phyloP scores from a whole-genome alignment of 1,139 yeast species.

The Suhomyces atakaporum region DNA sequence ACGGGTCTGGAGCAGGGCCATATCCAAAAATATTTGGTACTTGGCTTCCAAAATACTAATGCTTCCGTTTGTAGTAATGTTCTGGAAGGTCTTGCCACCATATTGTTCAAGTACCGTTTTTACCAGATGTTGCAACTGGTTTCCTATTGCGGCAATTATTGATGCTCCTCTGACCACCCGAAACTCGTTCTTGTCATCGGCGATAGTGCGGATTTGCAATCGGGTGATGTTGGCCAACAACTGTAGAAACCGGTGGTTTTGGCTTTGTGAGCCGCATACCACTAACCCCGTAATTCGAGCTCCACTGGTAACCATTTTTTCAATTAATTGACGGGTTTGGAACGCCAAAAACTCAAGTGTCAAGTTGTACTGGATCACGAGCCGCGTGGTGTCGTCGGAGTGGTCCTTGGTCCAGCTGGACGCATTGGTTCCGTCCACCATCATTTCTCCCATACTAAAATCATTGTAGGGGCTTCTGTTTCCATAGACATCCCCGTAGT shows the following conservation, averaged over 20 bases:
- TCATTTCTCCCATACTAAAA: conserved; percentile 48
- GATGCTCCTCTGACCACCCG: conserved; percentile 44
- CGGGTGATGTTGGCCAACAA: conserved; percentile 28
- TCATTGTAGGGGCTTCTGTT: conserved; percentile 58
- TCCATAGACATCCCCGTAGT: conserved; percentile 58
- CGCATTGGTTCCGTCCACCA: conserved; percentile 47
- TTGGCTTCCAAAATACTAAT: conserved; percentile 22
- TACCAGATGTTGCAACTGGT: conserved; percentile 2
- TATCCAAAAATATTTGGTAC: conserved; percentile 34
- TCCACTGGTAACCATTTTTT: conserved; percentile 21
- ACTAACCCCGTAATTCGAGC: conserved; percentile 31
- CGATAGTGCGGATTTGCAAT: conserved; percentile 22
- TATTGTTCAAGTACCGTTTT: no score
- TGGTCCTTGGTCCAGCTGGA: conserved; percentile 10
- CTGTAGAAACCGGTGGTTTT: conserved; percentile 43
- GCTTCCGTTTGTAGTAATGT: no score
- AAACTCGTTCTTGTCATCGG: conserved; percentile 21
- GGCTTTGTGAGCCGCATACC: conserved; percentile 55
- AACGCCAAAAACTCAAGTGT: conserved; percentile 52
- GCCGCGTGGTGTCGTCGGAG: conserved; percentile 11
- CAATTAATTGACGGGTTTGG: conserved; percentile 46
- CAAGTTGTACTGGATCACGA: conserved; percentile 45
- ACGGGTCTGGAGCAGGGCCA: conserved; percentile 35
- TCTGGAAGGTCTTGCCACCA: conserved; percentile 1
- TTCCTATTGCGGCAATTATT: conserved; percentile 24